These are phyloP conservation scores for Xenosphaeropsis pyriputrescens DNA, from an alignment of 2,329 filamentous ascomycete species.

Conservation along the genomic window DNA sequence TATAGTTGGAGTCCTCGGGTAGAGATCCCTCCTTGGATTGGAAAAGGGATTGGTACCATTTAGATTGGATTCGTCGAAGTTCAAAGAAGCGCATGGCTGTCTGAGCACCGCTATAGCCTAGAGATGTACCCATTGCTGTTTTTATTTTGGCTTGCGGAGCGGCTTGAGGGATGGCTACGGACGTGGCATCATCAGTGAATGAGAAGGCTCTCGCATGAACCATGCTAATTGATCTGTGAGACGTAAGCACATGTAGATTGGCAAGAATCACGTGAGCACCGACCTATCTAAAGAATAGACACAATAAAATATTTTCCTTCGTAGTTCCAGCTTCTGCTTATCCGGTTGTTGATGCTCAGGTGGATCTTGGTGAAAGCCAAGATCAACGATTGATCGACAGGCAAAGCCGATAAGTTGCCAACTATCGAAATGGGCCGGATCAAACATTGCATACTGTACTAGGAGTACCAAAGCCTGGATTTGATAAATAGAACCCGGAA, in stretches of 20 bases:
- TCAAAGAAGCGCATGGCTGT: slow-evolving; percentile 67
- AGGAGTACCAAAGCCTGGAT: slow-evolving; percentile 80
- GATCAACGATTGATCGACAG: slow-evolving; percentile 71
- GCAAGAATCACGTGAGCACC: slow-evolving; percentile 9
- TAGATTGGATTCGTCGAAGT: slow-evolving; percentile 72
- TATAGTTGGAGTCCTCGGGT: slow-evolving; percentile 52
- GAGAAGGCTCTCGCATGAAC: slow-evolving; percentile 80
- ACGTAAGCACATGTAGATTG: slow-evolving; percentile 4
- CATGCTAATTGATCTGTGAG: slow-evolving; percentile 64
- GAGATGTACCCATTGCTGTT: slow-evolving; percentile 11
- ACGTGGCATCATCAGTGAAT: slow-evolving; percentile 78
- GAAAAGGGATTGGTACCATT: slow-evolving; percentile 81
- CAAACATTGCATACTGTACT: slow-evolving; percentile 78
- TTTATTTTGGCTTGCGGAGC: slow-evolving; percentile 11
- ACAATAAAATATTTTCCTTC: slow-evolving; percentile 78
- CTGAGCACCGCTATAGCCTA: slow-evolving; percentile 38
- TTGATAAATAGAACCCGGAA: slow-evolving; percentile 70
- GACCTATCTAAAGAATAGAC: slow-evolving; percentile 82
- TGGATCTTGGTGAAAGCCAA: slow-evolving; percentile 88
- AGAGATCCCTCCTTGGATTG: slow-evolving; percentile 60
- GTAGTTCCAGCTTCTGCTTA: slow-evolving; percentile 56
- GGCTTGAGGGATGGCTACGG: slow-evolving; percentile 61
- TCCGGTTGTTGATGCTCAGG: slow-evolving; percentile 50
- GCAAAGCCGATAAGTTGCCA: slow-evolving; percentile 92
- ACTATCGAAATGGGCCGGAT: slow-evolving; percentile 81